Base-by-base conservation (phyloP, 495 filamentous ascomycete species). In the Tuber brumale region DNA sequence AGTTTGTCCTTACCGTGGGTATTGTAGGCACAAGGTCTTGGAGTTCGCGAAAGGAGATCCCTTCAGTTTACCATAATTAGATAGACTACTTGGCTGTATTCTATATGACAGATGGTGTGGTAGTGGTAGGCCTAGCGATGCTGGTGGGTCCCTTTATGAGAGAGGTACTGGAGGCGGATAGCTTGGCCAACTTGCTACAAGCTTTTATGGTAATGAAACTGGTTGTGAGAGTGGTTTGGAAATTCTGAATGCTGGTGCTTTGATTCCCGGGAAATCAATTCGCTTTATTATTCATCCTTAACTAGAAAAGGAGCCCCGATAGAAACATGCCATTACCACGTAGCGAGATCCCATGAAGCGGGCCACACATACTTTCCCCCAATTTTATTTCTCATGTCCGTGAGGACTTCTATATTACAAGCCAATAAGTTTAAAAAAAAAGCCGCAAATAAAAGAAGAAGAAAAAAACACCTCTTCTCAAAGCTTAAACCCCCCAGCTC, bases 401-500 rank as follows among this genome's bases (percentile, higher is more conserved):
- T 27, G 27, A 31, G 51, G 51, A 61, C 51, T 61, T 57, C n/a
- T 61, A 61, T 61, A 61, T 16, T 31, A 61, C 51, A 61, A 61
- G 31, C n/a, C 0, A 27, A 27, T 61, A 31, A 16, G 12, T 14
- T 14, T 23, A 31, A 57, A 57, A 27, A n/a, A 51, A 21, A 8
- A 8, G n/a, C n/a, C 27, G 27, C 27, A 31, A 31, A 61, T n/a
- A 61, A n/a, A 61, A 31, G n/a, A 31, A 16, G 3, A 0, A 31
- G 12, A 27, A 27, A 31, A 27, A 16, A 27, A 31, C n/a, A 16
- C 51, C n/a, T 61, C n/a, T 2, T 3, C 51, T 61, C n/a, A 61
- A 31, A 76, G 35, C 73, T 83, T 83, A 43, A 81, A 84, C n/a
- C 81, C 83, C 1, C 83, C 83, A 0, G 74, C 70, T 9, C 82